Percentiles rank a stretch among this genome's conserved stretches.
These are phyloP conservation scores for Penicillium coprophilum DNA, from an alignment of 495 filamentous ascomycete species.

Conservation along the genomic window DNA sequence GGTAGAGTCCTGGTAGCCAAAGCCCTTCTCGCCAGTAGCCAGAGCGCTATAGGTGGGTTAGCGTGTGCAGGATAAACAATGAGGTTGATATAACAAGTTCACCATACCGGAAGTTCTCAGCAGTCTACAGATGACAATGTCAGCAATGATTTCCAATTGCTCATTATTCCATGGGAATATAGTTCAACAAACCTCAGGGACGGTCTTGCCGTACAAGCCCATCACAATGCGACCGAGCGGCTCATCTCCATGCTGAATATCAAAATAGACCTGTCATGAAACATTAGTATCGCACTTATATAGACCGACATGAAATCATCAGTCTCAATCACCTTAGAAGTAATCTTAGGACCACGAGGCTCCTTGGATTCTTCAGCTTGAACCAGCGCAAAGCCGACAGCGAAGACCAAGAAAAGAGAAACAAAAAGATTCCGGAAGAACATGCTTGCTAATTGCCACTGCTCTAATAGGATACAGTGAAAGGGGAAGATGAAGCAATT, in stretches of 20 bases:
- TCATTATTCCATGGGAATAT: not conserved
- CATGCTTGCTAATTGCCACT: conserved; percentile 45
- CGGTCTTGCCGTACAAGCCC: conserved; percentile 96
- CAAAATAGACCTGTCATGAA: conserved; percentile 74
- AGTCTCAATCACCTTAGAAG: conserved; percentile 65
- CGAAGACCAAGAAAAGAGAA: conserved; percentile 72
- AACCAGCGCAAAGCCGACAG: conserved; percentile 61
- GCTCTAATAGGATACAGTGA: conserved; percentile 14
- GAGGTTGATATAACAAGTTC: not conserved
- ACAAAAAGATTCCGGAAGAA: conserved; percentile 53
- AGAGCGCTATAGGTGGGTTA: conserved; percentile 58
- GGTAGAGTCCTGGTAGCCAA: conserved; percentile 88
- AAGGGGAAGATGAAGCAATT: conserved; percentile 13
- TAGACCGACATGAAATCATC: not conserved
- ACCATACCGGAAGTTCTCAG: conserved; percentile 88
- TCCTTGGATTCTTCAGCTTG: conserved; percentile 72
- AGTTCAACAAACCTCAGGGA: conserved; percentile 64
- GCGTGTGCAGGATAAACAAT: conserved; percentile 11
- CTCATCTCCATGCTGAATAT: conserved; percentile 88
- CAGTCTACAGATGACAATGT: conserved; percentile 54
- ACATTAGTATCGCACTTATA: conserved; percentile 16
- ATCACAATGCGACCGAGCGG: conserved; percentile 82
- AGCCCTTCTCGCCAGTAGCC: conserved; percentile 95
- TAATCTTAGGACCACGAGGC: conserved; percentile 92
- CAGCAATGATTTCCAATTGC: conserved; percentile 5